Base-by-base conservation (phyloP, 148 eudicot species). In the Spergularia bocconei region DNA sequence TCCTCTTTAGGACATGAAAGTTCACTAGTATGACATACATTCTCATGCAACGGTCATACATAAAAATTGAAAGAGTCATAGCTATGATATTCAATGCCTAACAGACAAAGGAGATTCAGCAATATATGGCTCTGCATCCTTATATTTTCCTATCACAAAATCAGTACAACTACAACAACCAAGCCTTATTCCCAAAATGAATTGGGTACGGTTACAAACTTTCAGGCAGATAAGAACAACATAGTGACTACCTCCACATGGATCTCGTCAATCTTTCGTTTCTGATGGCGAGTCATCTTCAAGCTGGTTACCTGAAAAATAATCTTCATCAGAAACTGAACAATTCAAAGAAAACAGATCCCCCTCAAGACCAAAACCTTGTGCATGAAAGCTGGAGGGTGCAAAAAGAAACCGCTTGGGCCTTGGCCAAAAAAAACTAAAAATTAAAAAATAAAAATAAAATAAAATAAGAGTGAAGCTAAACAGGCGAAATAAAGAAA, bases 251-350 rank as follows among this genome's bases (percentile, higher is more conserved):
- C 97, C 97, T 94, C 98, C 12, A 91, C 94, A 82, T 91, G 98
- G 71, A 90, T 90, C 84, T 94, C 98, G 48, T 94, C 97, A 72
- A 94, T 94, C 86, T 94, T 94, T 21, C 98, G 97, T 70, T 91
- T 94, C 81, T 94, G 98, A 81, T 94, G 98, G 55, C 98, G 91
- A 19, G 98, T 94, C 98, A 94, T 94, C 82, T 94, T 94, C 91
- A 94, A 86, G 83, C 91, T 89, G 25, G 98, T 88, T 41, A 90
- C 97, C 98, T 94, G 75, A 59, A 74, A 79, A 65, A 63, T 54
- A 56, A 44, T 19, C 19, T 63, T 54, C 15, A 61, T 67, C 65
- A 85, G 61, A 33, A 70, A 55, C 54, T 19, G 14, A 48, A 70
- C 2, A 7, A 36, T 61, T 6, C 48, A 13, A 20, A 63, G 25